phyloP scores from a whole-genome alignment of 2,329 filamentous ascomycete genomes.

The Bisporella sp. region DNA sequence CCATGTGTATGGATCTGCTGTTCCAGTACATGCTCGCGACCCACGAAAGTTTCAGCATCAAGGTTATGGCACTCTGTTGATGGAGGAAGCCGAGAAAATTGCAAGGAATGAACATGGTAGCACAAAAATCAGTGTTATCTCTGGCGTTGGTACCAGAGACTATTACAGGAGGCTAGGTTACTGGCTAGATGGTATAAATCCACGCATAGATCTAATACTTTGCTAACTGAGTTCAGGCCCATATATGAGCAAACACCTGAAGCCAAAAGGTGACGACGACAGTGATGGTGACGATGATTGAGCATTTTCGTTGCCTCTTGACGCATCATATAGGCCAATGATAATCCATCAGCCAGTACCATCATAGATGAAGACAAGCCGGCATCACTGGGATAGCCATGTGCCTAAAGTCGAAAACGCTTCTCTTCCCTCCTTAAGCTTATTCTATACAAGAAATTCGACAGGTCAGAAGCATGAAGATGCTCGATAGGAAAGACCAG shows the following conservation, averaged over 20 bases:
- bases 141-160: slow-evolving; percentile 90
- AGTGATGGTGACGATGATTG: slow-evolving; percentile 21
- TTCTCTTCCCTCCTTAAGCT: no score
- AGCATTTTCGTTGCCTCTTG: no score
- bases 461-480: no score
- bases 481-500: no score
- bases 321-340: no score
- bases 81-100: slow-evolving; percentile 97
- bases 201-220: slow-evolving; percentile 25
- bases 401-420: no score
- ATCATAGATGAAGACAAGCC: no score
- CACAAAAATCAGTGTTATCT: slow-evolving; percentile 92
- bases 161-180: slow-evolving; percentile 95
- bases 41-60: slow-evolving; percentile 98
- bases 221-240: slow-evolving; percentile 16
- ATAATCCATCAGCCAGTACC: no score
- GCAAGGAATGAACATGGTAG: slow-evolving; percentile 92
- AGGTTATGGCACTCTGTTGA: slow-evolving; percentile 89
- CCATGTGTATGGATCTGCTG: slow-evolving; percentile 93
- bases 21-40: slow-evolving; percentile 93
- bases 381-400: no score
- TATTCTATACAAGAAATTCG: no score
- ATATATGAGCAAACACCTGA: slow-evolving; percentile 28
- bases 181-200: slow-evolving; percentile 86
- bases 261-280: slow-evolving; percentile 24